Conservation (phyloP, 345 rosid genomes). For the Combretum micranthum region DNA sequence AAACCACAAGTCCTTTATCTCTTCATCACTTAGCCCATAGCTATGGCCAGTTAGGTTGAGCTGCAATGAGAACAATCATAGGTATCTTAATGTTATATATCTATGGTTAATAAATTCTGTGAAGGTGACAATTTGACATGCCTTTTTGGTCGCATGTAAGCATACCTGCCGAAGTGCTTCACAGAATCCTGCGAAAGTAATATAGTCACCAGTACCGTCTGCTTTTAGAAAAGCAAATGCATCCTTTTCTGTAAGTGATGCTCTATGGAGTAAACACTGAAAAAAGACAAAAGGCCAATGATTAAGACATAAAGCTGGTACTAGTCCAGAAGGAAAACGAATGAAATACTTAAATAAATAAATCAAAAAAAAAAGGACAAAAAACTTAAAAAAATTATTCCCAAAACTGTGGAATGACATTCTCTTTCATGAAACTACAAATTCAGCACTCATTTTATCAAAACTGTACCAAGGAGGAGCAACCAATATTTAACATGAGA, state of each 20-base stretch:
- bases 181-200: slow-evolving; percentile 66
- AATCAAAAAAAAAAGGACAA: no score
- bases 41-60: slow-evolving; percentile 64
- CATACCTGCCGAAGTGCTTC: slow-evolving; percentile 78
- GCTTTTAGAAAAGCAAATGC: slow-evolving; percentile 76
- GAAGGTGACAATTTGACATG: background rate
- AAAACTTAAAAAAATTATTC: no score
- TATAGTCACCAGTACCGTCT: slow-evolving; percentile 43
- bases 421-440: no score
- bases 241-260: slow-evolving; percentile 58
- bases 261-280: slow-evolving; percentile 62
- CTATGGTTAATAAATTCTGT: slow-evolving; percentile 1
- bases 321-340: no score
- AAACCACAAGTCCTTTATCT: slow-evolving; percentile 69
- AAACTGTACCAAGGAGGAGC: no score
- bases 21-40: slow-evolving; percentile 67
- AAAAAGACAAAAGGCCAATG: slow-evolving; percentile 11
- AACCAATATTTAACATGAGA: no score
- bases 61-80: slow-evolving; percentile 28
- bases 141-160: background rate
- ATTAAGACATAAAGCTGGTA: slow-evolving; percentile 11
- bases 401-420: no score
- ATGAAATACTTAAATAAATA: no score
- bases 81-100: background rate
- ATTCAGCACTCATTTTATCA: no score